These are phyloP conservation scores for Syzygium jambos DNA, from an alignment of 345 rosid species.

Conservation along the genomic window DNA sequence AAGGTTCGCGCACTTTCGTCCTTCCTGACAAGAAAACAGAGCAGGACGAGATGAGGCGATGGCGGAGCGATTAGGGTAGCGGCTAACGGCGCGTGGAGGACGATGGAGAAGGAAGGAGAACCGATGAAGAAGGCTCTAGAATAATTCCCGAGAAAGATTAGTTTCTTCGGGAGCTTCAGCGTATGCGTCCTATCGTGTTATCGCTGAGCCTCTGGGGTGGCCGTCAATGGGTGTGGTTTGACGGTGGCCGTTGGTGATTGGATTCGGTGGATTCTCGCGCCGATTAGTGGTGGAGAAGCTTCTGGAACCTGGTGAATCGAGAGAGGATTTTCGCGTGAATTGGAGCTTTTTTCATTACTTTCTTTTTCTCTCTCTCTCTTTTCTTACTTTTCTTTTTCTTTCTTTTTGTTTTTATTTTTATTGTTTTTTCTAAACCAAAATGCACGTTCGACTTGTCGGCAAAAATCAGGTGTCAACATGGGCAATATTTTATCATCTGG, in stretches of 20 bases:
- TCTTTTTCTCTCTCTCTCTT: too few species aligned
- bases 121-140: background rate
- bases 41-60: too few species aligned
- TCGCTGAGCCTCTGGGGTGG: background rate
- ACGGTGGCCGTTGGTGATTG: too few species aligned
- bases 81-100: background rate
- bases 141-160: background rate
- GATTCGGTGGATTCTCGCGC: too few species aligned
- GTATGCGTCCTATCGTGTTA: background rate
- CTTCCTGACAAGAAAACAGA: background rate
- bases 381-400: too few species aligned
- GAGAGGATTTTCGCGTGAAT: too few species aligned
- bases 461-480: background rate
- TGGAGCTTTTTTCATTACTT: too few species aligned
- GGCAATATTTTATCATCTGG: background rate
- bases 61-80: background rate
- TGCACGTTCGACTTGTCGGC: background rate
- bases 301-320: too few species aligned
- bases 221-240: background rate
- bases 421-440: background rate
- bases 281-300: too few species aligned
- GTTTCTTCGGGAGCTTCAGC: background rate
- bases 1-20: background rate
- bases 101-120: background rate
- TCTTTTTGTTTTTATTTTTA: too few species aligned